Percentiles rank a stretch among this genome's conserved stretches.
Evolutionary conservation across 129 eudicot species (phyloP).

Genomic region (Escallonia rubra): DNA sequence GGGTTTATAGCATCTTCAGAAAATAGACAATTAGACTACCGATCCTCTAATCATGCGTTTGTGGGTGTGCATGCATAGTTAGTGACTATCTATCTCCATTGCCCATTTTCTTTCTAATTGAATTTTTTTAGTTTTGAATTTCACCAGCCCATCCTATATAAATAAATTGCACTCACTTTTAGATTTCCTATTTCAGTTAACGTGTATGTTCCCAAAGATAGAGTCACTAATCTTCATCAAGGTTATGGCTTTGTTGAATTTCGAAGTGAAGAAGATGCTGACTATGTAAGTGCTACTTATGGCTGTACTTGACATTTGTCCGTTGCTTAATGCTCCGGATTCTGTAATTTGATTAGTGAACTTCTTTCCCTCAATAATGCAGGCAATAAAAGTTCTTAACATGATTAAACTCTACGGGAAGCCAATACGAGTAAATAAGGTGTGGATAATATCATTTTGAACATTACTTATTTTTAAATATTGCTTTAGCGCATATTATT

Average conservation of each 20-base stretch:
- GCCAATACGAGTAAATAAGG: constrained; percentile 93
- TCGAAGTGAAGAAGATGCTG: constrained; percentile 99
- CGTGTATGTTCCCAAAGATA: constrained; percentile 97
- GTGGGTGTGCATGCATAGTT: too few species aligned
- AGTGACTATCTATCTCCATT: too few species aligned
- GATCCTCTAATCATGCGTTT: too few species aligned
- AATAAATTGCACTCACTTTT: constrained; percentile 4
- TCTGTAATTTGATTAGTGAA: neutral
- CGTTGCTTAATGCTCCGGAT: neutral
- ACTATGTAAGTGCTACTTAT: constrained; percentile 57
- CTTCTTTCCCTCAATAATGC: constrained; percentile 13
- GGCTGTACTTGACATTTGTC: neutral
- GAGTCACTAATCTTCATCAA: constrained; percentile 97
- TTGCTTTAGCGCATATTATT: too few species aligned
- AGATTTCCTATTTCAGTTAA: constrained; percentile 46
- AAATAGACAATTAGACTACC: too few species aligned
- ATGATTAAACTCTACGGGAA: constrained; percentile 94
- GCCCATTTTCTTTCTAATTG: too few species aligned
- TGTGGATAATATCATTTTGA: constrained; percentile 12
- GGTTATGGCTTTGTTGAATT: constrained; percentile 99
- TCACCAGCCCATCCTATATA: too few species aligned
- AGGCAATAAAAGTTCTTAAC: constrained; percentile 97
- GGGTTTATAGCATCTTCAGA: too few species aligned
- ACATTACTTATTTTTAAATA: too few species aligned
- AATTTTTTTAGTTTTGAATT: too few species aligned